These are phyloP conservation scores for Starmerella stigmatis DNA, from an alignment of 805 yeast species.

Conservation along the genomic window DNA sequence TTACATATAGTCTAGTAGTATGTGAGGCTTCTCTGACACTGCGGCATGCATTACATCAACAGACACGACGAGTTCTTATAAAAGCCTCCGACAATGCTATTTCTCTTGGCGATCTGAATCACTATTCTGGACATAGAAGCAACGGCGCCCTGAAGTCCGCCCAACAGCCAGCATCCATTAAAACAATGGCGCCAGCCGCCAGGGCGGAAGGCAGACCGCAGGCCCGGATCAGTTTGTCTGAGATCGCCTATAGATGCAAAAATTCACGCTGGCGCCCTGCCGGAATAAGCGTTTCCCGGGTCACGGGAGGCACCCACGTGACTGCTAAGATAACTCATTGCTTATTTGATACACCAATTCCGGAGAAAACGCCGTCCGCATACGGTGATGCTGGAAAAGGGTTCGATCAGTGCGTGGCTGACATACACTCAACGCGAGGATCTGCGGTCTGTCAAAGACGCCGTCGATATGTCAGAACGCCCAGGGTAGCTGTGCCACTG, in stretches of 20 bases:
- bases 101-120: constrained; percentile 28
- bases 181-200: constrained; percentile 16
- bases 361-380: too few relatives aligned
- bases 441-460: too few relatives aligned
- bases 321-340: too few relatives aligned
- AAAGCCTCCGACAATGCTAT: constrained; percentile 19
- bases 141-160: constrained; percentile 2
- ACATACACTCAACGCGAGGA: too few relatives aligned
- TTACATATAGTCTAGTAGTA: too few relatives aligned
- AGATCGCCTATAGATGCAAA: constrained; percentile 11
- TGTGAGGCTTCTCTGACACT: constrained; percentile 32
- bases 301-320: not conserved
- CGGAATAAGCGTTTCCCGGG: too few relatives aligned
- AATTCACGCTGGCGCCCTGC: not conserved
- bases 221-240: constrained; percentile 28
- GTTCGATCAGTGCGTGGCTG: too few relatives aligned
- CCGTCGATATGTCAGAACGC: too few relatives aligned
- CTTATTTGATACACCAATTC: too few relatives aligned
- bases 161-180: constrained; percentile 7
- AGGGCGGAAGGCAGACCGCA: constrained; percentile 7
- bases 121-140: constrained; percentile 23
- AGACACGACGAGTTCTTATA: constrained; percentile 28
- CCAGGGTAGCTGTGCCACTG: too few relatives aligned
- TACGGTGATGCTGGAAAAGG: too few relatives aligned
- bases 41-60: constrained; percentile 19